Conservation (phyloP, 2,329 filamentous ascomycete species). For the Albifimbria verrucaria region DNA sequence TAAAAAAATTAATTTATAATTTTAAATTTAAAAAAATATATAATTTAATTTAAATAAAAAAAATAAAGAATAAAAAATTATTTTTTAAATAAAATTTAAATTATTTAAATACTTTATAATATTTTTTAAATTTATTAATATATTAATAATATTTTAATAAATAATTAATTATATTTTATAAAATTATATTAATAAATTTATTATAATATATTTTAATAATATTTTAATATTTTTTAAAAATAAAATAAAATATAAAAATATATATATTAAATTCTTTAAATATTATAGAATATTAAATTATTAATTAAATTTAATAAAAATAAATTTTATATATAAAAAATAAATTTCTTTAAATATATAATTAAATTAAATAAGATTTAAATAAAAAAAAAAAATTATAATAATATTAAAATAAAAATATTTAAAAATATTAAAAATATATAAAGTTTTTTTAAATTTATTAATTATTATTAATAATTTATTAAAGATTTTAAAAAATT, state of each 20-base stretch:
- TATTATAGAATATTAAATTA: neutral
- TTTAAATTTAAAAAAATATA: neutral
- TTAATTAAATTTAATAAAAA: neutral
- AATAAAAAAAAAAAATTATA: neutral
- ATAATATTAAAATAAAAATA: too few relatives aligned
- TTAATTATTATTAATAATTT: neutral
- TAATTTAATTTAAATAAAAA: neutral
- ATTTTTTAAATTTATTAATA: too few relatives aligned
- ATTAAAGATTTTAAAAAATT: neutral
- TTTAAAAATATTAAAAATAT: too few relatives aligned
- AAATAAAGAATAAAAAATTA: neutral
- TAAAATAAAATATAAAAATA: neutral
- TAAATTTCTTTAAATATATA: neutral
- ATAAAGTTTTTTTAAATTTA: neutral
- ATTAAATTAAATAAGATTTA: neutral
- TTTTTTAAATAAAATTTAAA: too few relatives aligned
- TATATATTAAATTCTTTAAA: neutral
- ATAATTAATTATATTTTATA: neutral
- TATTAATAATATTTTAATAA: neutral
- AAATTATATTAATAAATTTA: neutral
- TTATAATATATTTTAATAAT: constrained; percentile 6
- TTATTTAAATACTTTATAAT: too few relatives aligned
- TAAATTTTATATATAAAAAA: neutral
- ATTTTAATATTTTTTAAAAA: neutral
- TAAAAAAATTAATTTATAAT: too few relatives aligned